Base-by-base conservation (phyloP, 495 filamentous ascomycete species). In the Friedmanniomyces simplex region DNA sequence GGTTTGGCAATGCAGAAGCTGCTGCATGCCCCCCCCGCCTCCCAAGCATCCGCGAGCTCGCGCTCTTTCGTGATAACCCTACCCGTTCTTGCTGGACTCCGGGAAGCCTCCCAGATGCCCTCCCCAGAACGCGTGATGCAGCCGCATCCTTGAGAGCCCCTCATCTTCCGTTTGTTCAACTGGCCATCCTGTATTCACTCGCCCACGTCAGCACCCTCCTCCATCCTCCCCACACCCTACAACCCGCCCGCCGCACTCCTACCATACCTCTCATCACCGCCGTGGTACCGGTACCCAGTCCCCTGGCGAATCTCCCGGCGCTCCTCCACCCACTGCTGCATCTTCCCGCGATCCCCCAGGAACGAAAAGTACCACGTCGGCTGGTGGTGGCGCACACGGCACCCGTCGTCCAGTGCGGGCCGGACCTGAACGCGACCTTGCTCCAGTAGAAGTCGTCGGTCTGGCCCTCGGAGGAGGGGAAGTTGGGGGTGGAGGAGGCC, bases 331-430 rank as follows among this genome's bases (percentile, higher is more conserved):
- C 56, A 59, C 36, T 46, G 8, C 13, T 42, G 30, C 57, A 54
- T 48, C 52, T 48, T 50, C 39, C 51, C 50, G 12, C 20, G 22
- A 2, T 39, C 25, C n/a, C 60, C 56, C 39, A 63, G 47, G 46
- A 55, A 63, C 4, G 34, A 47, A 36, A 59, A 60, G 52, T 56
- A 63, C 61, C 61, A 63, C 13, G 45, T 56, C 14, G 56, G 56
- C 36, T 63, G 54, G 5, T 28, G 11, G 32, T 63, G 61, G 24
- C 37, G 28, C 8, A 57, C 22, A 10, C 61, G 51, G 48, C 61
- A 63, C 1, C 39, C 37, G 7, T 20, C 16, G 28, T 60, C 61
- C 61, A 56, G 60, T 1, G 34, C 8, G 34, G 34, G 16, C 5
- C 34, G 1, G 13, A 3, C 12, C 28, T 20, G 10, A 34, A 13